Conservation (phyloP, 225 moss, liverwort and hornwort genomes). For the Anthoceros angustus region DNA sequence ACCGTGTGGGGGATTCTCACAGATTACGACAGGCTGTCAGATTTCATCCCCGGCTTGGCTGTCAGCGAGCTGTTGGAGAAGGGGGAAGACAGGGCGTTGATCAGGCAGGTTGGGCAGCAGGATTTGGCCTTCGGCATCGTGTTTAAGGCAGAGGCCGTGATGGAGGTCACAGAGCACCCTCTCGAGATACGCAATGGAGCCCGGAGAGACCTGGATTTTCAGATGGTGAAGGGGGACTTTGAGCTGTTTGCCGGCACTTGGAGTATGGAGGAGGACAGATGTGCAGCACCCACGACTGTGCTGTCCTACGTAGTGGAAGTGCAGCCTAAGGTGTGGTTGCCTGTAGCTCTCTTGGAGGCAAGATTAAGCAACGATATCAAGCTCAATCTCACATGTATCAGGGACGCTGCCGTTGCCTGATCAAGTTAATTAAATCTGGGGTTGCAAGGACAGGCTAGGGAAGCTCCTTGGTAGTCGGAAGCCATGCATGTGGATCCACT, state of each 20-base stretch:
- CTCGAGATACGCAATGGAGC: slow-evolving; percentile 18
- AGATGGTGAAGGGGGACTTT: slow-evolving; percentile 80
- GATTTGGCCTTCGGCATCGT: slow-evolving; percentile 63
- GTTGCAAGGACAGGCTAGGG: too few relatives aligned
- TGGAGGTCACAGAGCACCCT: slow-evolving; percentile 68
- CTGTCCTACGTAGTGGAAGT: slow-evolving; percentile 74
- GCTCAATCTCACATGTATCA: slow-evolving; percentile 36
- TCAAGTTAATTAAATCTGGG: too few relatives aligned
- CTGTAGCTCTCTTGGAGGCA: slow-evolving; percentile 72
- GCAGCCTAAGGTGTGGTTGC: slow-evolving; percentile 75
- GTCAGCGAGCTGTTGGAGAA: slow-evolving; percentile 56
- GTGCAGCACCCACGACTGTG: slow-evolving; percentile 20
- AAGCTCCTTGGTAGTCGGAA: too few relatives aligned
- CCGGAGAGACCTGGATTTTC: slow-evolving; percentile 57
- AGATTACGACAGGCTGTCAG: slow-evolving; percentile 59
- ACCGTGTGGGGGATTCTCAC: slow-evolving; percentile 74
- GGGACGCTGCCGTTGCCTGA: slow-evolving; percentile 17
- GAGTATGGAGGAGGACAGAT: slow-evolving; percentile 68
- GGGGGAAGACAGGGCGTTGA: slow-evolving; percentile 39
- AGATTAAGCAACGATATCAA: slow-evolving; percentile 38
- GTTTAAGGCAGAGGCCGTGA: slow-evolving; percentile 78
- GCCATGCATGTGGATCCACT: too few relatives aligned
- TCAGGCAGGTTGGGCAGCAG: slow-evolving; percentile 81
- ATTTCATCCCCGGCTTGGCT: slow-evolving; percentile 76
- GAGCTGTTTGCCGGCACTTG: slow-evolving; percentile 76